A percentile compares a stretch with the other conserved stretches of the same genome.
phyloP scores from a whole-genome alignment of 2,329 filamentous ascomycete species.

The Colletotrichum liaoningense region DNA sequence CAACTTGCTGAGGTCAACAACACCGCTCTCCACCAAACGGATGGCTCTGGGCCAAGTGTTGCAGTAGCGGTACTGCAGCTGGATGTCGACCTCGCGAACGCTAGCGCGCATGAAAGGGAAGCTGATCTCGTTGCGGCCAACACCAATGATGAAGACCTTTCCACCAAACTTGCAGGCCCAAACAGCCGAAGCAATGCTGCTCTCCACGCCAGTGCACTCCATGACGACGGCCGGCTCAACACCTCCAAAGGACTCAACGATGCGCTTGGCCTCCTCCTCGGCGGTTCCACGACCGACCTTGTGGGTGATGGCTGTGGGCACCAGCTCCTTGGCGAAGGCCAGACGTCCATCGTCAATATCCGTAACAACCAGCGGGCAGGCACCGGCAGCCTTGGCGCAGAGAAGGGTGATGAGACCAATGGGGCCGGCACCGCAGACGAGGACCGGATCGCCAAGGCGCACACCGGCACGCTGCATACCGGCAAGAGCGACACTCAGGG shows the following conservation, averaged over 20 bases:
- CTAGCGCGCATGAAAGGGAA: conserved; percentile 95
- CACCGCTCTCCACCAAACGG: conserved; percentile 83
- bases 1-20: conserved; percentile 83
- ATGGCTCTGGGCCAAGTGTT: conserved; percentile 98
- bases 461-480: conserved; percentile 87
- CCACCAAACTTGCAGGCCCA: conserved; percentile 95
- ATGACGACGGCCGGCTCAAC: conserved; percentile 85
- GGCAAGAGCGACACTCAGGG: conserved; percentile 88
- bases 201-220: conserved; percentile 96
- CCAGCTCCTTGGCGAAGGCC: conserved; percentile 85
- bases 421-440: conserved; percentile 93
- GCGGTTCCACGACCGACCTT: conserved; percentile 75
- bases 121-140: conserved; percentile 94
- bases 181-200: conserved; percentile 85
- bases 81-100: conserved; percentile 91
- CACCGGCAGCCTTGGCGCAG: conserved; percentile 86
- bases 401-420: conserved; percentile 92
- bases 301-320: conserved; percentile 83
- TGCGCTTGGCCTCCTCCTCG: conserved; percentile 79
- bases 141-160: conserved; percentile 96
- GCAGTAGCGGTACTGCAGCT: conserved; percentile 96
- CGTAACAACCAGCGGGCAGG: conserved; percentile 91
- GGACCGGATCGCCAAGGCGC: conserved; percentile 84
- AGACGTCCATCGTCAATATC: conserved; percentile 92
- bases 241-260: conserved; percentile 76